Evolutionary conservation across 768 basidiomycete genomes (phyloP), one percentile per base, ranked within the genome.

Genomic region (Suillus alpinus): DNA sequence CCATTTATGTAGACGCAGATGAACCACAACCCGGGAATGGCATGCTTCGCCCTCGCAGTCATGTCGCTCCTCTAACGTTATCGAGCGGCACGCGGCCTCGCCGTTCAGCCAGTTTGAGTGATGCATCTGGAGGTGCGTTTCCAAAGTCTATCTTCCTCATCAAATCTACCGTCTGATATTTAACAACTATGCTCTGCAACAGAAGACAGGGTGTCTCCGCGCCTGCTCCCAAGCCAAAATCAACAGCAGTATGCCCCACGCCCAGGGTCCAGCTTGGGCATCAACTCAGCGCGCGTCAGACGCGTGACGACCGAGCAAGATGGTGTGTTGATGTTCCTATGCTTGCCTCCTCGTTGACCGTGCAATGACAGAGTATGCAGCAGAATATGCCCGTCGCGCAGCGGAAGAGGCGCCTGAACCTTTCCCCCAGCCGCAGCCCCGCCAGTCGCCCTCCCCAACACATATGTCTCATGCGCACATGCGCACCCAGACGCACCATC

Each of bases 21-120:
- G 72, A 73, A 16, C 66, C 64, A 60, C 73, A 71, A 37, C 58
- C 62, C 4, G 56, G 37, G 23, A 73, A 72, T 58, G 70, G 66
- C 20, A 34, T 58, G 12, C 53, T 62, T 57, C 74, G 71, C 60
- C 73, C 68, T 37, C 68, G 73, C 29, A 71, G 44, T 53, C 66
- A 74, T 36, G 69, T 39, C 31, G 63, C 68, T 29, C 58, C 73
- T 56, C 61, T 63, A 51, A 51, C 69, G 44, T 75, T 77, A 59
- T 82, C 83, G 34, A 76, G 77, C 12, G 76, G 66, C 60, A 78
- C 78, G n/a, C 83, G 89, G 40, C 83, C 87, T 53, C 78, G 90
- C 59, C 81, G 90, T 59, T 91, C 89, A n/a, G 87, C 88, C 16
- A 91, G 89, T 70, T 75, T 92, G 55, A 91, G 88, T 67, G 88